These are phyloP conservation scores for Rhexocercosporidium sp. DNA, from an alignment of 2,329 filamentous ascomycete genomes.

Conservation along the genomic window DNA sequence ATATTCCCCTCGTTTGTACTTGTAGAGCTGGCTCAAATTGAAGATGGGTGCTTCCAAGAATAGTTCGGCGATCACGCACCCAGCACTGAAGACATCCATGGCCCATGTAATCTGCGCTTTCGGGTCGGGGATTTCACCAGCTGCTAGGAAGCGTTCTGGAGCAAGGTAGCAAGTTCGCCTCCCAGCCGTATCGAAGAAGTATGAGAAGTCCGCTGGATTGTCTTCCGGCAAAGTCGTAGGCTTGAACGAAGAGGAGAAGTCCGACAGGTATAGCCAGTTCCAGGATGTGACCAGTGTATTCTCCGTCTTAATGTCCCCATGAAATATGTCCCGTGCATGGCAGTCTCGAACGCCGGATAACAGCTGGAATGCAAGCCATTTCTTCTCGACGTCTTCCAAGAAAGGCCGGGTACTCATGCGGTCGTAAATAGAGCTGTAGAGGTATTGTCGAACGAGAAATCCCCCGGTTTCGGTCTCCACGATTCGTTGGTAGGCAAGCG, in stretches of 20 bases:
- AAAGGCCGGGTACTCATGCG: slow-evolving; percentile 96
- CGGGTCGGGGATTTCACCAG: slow-evolving; percentile 68
- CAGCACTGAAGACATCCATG: slow-evolving; percentile 98
- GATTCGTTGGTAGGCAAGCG: slow-evolving; percentile 85
- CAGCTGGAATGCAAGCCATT: slow-evolving; percentile 96
- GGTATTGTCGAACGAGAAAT: slow-evolving; percentile 91
- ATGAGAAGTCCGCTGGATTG: slow-evolving; percentile 96
- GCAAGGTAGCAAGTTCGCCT: slow-evolving; percentile 93
- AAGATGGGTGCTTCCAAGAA: slow-evolving; percentile 98
- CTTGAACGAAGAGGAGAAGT: slow-evolving; percentile 96
- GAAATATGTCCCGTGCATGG: slow-evolving; percentile 86
- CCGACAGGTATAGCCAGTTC: slow-evolving; percentile 99
- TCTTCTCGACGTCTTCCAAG: slow-evolving; percentile 96
- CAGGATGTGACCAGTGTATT: slow-evolving; percentile 97
- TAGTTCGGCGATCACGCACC: slow-evolving; percentile 95
- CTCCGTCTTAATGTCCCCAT: slow-evolving; percentile 98
- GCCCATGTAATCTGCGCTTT: slow-evolving; percentile 79
- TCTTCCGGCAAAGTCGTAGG: slow-evolving; percentile 93
- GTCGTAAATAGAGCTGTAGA: slow-evolving; percentile 97
- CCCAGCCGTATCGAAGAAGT: slow-evolving; percentile 94
- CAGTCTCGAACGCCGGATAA: slow-evolving; percentile 92
- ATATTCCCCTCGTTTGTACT: slow-evolving; percentile 91
- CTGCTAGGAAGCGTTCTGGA: slow-evolving; percentile 84
- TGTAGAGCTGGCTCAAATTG: slow-evolving; percentile 93
- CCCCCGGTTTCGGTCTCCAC: slow-evolving; percentile 91